Evolutionary conservation across 129 eudicot genomes (phyloP), one percentile per base, ranked within the genome.

Genomic region (Apium graveolens): DNA sequence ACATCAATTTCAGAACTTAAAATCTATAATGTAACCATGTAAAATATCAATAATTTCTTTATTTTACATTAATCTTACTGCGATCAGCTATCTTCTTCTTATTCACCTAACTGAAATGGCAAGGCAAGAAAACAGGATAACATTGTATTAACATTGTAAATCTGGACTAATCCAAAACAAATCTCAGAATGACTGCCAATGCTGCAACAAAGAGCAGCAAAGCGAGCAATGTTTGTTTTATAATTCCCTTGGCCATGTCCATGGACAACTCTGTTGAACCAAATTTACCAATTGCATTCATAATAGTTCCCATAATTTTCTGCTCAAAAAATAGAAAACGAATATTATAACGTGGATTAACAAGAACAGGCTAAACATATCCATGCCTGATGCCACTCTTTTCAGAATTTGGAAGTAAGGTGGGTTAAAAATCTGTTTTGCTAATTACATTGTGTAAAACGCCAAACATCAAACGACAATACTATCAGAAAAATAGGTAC

Each of bases 271-370:
- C 80, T 46, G 75, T 53, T 9, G 85, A 80, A 70, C 78, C 85
- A 73, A 85, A 66, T 79, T 82, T 85, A 78, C 80, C 90, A 74
- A 77, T 37, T 55, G 81, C 74, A 78, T 73, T 85, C 87, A 84
- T 83, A 76, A 83, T 57, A 76, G 77, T 41, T 62, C 84, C 85
- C 72, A 83, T 63, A 31, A 85, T 76, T 85, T 88, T 86, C 96
- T 90, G 90, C 46, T 79, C 5, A 38, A 81, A 0, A 49, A 16
- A 76, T 5, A 21, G 44, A 20, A 20, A 39, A 32, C 17, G 34
- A 34, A 78, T 0, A 1, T 77, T 49, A 41, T 1, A 41, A 46
- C 13, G 29, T 74, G 42, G 45, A 70, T 35, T 12, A 18, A 34
- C 43, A 9, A 3, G 11, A 37, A 7, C 27, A 3, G 10, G 21